Evolutionary conservation across 306 rosid species (phyloP), one percentile per base, ranked within the genome.

Genomic region (Dryas alaskensis): DNA sequence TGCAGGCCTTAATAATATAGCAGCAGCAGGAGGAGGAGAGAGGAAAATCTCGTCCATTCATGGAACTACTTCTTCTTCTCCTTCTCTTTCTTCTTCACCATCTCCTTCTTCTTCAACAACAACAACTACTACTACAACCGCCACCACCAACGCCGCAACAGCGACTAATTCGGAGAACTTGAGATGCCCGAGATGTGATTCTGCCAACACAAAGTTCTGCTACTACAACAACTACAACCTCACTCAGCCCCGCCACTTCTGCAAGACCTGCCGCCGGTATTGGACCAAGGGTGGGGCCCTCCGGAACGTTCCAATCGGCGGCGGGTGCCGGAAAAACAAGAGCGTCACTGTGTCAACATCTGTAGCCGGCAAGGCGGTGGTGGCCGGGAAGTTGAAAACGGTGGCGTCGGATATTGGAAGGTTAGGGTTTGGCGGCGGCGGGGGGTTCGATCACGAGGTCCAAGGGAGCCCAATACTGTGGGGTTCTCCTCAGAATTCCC

Each of bases 231-330:
- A 89, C 87, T 89, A 89, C 87, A 93, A 93, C 81, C 96, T 93
- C 75, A 91, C 98, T 39, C 98, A 93, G 85, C 98, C 98, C 3
- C 98, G 98, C 48, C 96, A 93, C 82, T 93, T 93, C 86, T 93
- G 98, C 87, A 93, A 93, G 85, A 89, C 97, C 6, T 93, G 98
- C 61, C 98, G 98, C 79, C 93, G 98, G 4, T 93, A 93, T 80
- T 93, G 98, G 96, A 89, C 96, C 46, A 87, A 87, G 81, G 96
- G 96, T 2, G 96, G 96, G 7, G 86, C 92, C 37, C 90, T 89
- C 45, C 66, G 96, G 57, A 87, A 89, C 45, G 89, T 89, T 22
- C 96, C 96, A 0, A 87, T 90, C 17, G 96, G 96, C 1, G 92
- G 96, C 1, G 92, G 96, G 10, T 87, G 92, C 80, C 78, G 96